A percentile compares a stretch with the other conserved stretches of the same genome.
Evolutionary conservation across 768 basidiomycete genomes (phyloP).

Genomic region (Rickenella mellea): DNA sequence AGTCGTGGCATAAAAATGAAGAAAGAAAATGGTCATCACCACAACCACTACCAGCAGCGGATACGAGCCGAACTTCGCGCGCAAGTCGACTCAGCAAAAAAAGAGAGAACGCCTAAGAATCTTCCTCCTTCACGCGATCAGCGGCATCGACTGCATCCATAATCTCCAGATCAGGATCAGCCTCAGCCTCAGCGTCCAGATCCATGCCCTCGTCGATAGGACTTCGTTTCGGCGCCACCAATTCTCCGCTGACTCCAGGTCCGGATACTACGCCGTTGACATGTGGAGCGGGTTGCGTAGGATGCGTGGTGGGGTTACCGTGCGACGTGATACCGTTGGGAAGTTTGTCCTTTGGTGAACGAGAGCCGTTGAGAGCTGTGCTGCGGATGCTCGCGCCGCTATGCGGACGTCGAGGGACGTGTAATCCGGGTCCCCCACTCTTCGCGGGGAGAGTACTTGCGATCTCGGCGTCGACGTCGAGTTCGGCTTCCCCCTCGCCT

Average conservation of each 20-base stretch:
- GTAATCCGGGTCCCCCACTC: background rate
- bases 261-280: background rate
- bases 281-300: background rate
- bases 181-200: slow-evolving; percentile 14
- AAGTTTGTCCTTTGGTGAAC: background rate
- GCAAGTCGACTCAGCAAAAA: too few relatives aligned
- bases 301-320: background rate
- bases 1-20: too few relatives aligned
- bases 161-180: slow-evolving; percentile 36
- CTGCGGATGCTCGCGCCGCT: background rate
- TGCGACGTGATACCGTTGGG: background rate
- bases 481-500: background rate
- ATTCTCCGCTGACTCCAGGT: slow-evolving; percentile 4
- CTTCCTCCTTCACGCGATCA: slow-evolving; percentile 15
- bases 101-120: background rate
- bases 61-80: too few relatives aligned
- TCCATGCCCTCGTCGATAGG: slow-evolving; percentile 5
- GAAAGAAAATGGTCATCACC: too few relatives aligned
- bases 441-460: slow-evolving; percentile 1
- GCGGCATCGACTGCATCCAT: slow-evolving; percentile 44
- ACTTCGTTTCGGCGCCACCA: slow-evolving; percentile 8
- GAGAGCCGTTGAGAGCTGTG: background rate
- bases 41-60: too few relatives aligned
- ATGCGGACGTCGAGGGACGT: background rate
- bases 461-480: background rate